Evolutionary conservation across 306 rosid species (phyloP).

Genomic region (Argentina anserina): DNA sequence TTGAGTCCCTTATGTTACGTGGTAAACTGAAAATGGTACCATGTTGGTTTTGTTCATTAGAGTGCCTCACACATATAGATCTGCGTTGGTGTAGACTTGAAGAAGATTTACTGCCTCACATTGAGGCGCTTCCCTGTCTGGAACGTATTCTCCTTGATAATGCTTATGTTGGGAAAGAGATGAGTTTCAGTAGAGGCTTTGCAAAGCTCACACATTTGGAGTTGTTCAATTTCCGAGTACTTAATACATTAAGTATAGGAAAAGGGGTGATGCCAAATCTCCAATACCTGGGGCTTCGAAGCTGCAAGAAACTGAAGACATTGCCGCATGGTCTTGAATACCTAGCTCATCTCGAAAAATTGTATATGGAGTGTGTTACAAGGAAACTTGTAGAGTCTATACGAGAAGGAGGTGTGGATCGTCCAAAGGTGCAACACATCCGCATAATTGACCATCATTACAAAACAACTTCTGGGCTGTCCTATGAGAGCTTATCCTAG

Average conservation of each 20-base stretch:
- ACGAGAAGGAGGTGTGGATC: constrained; percentile 10
- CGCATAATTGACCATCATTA: neutral
- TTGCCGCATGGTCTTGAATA: constrained; percentile 17
- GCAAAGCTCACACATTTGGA: neutral
- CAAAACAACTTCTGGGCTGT: neutral
- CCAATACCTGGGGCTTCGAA: neutral
- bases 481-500: neutral
- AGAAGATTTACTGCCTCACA: constrained; percentile 13
- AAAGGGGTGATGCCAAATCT: constrained; percentile 13
- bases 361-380: neutral
- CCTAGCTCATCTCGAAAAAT: neutral
- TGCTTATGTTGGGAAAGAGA: neutral
- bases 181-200: neutral
- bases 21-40: constrained; percentile 18
- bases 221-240: neutral
- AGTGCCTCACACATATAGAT: neutral
- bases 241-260: neutral
- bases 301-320: constrained; percentile 3
- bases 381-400: neutral
- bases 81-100: constrained; percentile 1
- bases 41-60: constrained; percentile 7
- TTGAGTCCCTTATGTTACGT: neutral
- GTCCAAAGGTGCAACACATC: constrained; percentile 1
- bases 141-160: neutral
- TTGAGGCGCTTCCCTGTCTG: neutral